Percentiles rank a stretch among this genome's conserved stretches.
Evolutionary conservation across 2,329 filamentous ascomycete species (phyloP).

Genomic region (Nothomitra cinnamomea): DNA sequence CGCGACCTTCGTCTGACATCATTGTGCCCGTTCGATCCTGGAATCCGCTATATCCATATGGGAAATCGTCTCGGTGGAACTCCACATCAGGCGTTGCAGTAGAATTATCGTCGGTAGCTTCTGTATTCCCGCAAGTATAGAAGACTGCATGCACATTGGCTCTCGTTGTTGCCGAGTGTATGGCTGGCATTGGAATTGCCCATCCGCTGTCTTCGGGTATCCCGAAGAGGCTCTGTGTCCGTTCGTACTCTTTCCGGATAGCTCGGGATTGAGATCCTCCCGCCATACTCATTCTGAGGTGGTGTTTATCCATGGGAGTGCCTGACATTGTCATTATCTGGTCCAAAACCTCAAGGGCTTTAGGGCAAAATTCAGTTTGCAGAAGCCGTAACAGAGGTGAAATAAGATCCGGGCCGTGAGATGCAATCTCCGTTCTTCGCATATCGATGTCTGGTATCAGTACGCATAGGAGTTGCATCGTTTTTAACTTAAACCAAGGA

Average conservation of each 20-base stretch:
- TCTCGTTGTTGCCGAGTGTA: conserved; percentile 71
- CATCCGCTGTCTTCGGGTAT: conserved; percentile 92
- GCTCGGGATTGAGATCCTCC: conserved; percentile 60
- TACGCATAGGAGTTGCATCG: conserved; percentile 74
- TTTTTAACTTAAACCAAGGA: conserved; percentile 81
- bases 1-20: conserved; percentile 68
- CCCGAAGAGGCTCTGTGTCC: conserved; percentile 85
- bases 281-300: conserved; percentile 96
- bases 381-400: conserved; percentile 78
- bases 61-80: conserved; percentile 80
- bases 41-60: conserved; percentile 55
- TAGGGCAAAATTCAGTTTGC: conserved; percentile 85
- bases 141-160: conserved; percentile 92
- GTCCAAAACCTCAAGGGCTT: conserved; percentile 80
- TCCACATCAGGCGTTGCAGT: conserved; percentile 72
- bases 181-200: conserved; percentile 86
- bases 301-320: conserved; percentile 82
- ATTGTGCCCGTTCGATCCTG: conserved; percentile 75
- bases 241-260: conserved; percentile 85
- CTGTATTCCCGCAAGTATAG: conserved; percentile 68
- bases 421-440: conserved; percentile 74
- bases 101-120: conserved; percentile 41
- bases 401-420: conserved; percentile 85
- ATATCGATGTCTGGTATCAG: conserved; percentile 86
- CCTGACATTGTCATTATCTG: conserved; percentile 90